Base-by-base conservation (phyloP, 768 basidiomycete species). In the Lentinula edodes region DNA sequence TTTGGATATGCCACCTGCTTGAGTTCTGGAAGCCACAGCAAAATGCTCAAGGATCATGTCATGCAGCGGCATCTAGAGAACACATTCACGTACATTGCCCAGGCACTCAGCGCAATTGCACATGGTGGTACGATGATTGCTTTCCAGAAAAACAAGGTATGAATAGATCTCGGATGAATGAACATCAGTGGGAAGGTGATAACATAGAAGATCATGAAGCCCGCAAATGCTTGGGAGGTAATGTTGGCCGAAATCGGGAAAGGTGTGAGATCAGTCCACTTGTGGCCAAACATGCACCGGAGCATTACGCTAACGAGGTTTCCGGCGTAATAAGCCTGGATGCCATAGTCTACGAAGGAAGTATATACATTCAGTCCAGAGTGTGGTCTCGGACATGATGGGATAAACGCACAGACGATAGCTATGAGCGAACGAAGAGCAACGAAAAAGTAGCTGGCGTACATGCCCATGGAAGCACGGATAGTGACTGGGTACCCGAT, bases 281-380 rank as follows among this genome's bases (percentile, higher is more conserved):
- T 64, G 42, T 67, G 65, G 10, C 68, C 68, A 43, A 69, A 69
- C 63, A 69, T 48, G 56, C 66, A 67, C 43, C 66, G 63, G 6
- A 69, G 42, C 12, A 61, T 59, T 6, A 67, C 66, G 13, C 61
- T 62, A 5, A 69, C 46, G 18, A 69, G 60, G 18, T 59, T 64
- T 56, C 66, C 64, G 15, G 66, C 65, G 39, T 66, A 66, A 54
- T 67, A 69, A 2, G 65, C 60, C 59, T 66, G 66, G 1, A 68
- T 59, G 8, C 66, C 67, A 57, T 64, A 67, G 64, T 56, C 42
- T 42, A 35, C 16, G 15, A 16, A 28, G 35, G 43, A 38, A 23
- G n/a, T 6, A 42, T 6, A 20, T 28, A 34, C 18, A 56, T 13
- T 35, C 52, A 53, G 34, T 23, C 10, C 18, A 16, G 35, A 35